Evolutionary conservation across 306 rosid species (phyloP), one percentile per base, ranked within the genome.

Genomic region (Clitoria ternatea): DNA sequence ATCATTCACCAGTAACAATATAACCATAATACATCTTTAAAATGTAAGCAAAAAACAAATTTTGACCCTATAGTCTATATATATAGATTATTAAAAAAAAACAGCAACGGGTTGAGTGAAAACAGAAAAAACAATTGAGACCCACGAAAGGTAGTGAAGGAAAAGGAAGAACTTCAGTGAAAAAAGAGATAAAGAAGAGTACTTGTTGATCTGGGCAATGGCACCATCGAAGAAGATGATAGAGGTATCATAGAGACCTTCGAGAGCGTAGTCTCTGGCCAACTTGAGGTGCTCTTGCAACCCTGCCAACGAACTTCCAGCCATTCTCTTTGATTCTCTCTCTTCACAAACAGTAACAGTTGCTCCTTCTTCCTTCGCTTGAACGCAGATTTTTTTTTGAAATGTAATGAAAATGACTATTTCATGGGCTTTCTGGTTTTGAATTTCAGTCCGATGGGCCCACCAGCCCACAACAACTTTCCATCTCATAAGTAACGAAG

Each of bases 151-250:
- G 5, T 13, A 7, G 36, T 52, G 50, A 14, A 69, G 47, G 5
- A 69, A 69, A 52, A 15, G 4, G 13, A 69, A 0, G 17, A 69
- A 53, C 39, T 52, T 52, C 14, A 48, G 24, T 0, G 44, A 36
- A 15, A 9, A 20, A 19, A 47, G 18, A 12, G 61, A 36, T 24
- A 23, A 40, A 55, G 37, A 57, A 37, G 32, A 35, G 55, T 82
- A 94, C 99, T 88, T 95, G 89, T 95, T 95, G 87, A 95, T 89
- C 89, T 95, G 99, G n/a, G 99, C 91, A 72, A 95, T 61, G 48
- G 96, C 96, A 2, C 99, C 99, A 11, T 95, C 97, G 72, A 95
- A 95, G 85, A 95, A 91, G 90, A 95, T 95, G 18, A 87, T 80
- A 29, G 99, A 95, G 59, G 96, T 87, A 61, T 95, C 99, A 61